Evolutionary conservation across 129 eudicot genomes (phyloP).

Genomic region (Silybum marianum): DNA sequence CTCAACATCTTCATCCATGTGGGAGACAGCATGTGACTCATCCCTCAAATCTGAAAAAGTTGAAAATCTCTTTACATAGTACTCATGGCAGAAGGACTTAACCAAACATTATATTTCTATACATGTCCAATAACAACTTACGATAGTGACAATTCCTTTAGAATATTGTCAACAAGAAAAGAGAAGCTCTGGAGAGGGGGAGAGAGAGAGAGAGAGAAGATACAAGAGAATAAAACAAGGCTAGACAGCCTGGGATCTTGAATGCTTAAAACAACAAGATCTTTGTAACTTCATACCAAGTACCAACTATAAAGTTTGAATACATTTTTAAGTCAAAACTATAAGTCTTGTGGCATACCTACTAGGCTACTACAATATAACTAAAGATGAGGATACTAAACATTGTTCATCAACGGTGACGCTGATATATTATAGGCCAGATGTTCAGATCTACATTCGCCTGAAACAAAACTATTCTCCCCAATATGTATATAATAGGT

Average conservation of each 20-base stretch:
- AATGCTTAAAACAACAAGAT: background rate
- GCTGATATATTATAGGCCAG: background rate
- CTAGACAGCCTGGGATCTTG: background rate
- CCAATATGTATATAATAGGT: background rate
- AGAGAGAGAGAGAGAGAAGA: background rate
- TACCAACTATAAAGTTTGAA: background rate
- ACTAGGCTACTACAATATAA: background rate
- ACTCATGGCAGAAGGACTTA: slow-evolving; percentile 5
- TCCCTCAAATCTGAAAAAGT: slow-evolving; percentile 35
- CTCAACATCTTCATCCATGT: slow-evolving; percentile 25
- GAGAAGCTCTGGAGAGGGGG: background rate
- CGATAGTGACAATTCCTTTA: background rate
- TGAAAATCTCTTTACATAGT: background rate
- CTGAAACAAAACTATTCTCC: background rate
- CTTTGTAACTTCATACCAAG: background rate
- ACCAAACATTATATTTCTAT: background rate
- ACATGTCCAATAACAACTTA: background rate
- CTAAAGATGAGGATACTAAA: background rate
- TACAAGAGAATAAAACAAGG: background rate
- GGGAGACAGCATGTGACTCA: slow-evolving; percentile 25
- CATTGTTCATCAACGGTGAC: background rate
- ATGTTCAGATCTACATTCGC: background rate
- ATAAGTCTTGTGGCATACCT: background rate
- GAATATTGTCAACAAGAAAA: background rate
- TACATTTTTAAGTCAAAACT: background rate